phyloP scores from a whole-genome alignment of 768 basidiomycete species.

The Lactarius hengduanensis region DNA sequence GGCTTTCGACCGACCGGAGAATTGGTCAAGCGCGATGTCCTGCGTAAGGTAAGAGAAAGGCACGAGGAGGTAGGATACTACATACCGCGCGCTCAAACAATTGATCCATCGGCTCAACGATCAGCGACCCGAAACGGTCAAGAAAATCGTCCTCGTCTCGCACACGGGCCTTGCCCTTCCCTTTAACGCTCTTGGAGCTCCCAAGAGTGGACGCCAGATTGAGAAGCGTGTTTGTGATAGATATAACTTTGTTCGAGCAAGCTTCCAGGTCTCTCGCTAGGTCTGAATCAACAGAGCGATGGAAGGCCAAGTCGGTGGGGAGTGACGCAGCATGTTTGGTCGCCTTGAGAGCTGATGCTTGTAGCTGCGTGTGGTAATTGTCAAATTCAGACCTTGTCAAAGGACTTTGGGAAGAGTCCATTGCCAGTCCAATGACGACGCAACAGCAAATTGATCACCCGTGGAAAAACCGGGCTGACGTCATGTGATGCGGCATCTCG shows the following conservation, averaged over 20 bases:
- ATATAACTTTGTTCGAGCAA: constrained; percentile 64
- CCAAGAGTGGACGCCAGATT: constrained; percentile 47
- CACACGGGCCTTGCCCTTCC: constrained; percentile 56
- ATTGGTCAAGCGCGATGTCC: constrained; percentile 84
- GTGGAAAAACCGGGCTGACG: too few relatives aligned
- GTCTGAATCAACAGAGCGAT: constrained; percentile 77
- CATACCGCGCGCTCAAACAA: constrained; percentile 81
- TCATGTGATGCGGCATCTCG: too few relatives aligned
- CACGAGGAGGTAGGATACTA: constrained; percentile 3
- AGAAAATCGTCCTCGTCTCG: constrained; percentile 76
- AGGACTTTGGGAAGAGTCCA: too few relatives aligned
- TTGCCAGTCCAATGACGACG: too few relatives aligned
- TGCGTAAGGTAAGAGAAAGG: constrained; percentile 34
- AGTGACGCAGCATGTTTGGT: constrained; percentile 61
- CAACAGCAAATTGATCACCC: too few relatives aligned
- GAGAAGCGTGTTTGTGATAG: constrained; percentile 64
- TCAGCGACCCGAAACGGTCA: constrained; percentile 73
- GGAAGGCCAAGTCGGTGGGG: constrained; percentile 81
- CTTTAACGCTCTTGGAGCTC: constrained; percentile 35
- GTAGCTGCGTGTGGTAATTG: constrained; percentile 30
- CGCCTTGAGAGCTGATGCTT: constrained; percentile 58
- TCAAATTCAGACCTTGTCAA: too few relatives aligned
- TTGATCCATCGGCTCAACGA: constrained; percentile 82
- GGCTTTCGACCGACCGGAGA: constrained; percentile 65
- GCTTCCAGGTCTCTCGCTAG: constrained; percentile 71